Conservation (phyloP, 2,329 filamentous ascomycete species). For the Metarhizium guizhouense region DNA sequence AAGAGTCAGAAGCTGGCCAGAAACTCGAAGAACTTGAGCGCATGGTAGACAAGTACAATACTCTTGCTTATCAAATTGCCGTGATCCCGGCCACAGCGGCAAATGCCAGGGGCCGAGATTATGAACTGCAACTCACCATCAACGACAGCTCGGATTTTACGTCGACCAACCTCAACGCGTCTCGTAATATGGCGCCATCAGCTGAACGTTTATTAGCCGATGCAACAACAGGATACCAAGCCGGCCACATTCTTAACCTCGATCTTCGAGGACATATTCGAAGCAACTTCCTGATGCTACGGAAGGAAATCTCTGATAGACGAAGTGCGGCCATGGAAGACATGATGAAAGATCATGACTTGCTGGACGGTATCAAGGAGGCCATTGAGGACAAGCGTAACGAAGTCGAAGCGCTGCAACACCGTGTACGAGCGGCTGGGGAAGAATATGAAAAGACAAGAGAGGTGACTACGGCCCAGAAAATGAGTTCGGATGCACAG, state of each 20-base stretch:
- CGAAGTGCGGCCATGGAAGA: slow-evolving; percentile 73
- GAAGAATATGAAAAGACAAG: slow-evolving; percentile 93
- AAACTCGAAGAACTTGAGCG: slow-evolving; percentile 91
- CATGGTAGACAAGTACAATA: slow-evolving; percentile 85
- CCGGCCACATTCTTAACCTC: slow-evolving; percentile 77
- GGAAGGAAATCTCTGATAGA: slow-evolving; percentile 88
- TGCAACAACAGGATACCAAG: slow-evolving; percentile 76
- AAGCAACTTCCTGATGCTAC: slow-evolving; percentile 64
- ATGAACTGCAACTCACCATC: slow-evolving; percentile 76
- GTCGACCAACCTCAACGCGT: slow-evolving; percentile 45
- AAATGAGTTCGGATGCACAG: slow-evolving; percentile 80
- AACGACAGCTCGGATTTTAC: slow-evolving; percentile 72
- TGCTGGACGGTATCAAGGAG: slow-evolving; percentile 90
- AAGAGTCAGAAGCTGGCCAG: slow-evolving; percentile 75
- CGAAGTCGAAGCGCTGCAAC: slow-evolving; percentile 86
- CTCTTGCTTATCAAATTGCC: slow-evolving; percentile 84
- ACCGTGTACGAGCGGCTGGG: slow-evolving; percentile 78
- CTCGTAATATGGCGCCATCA: slow-evolving; percentile 26
- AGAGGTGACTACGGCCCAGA: slow-evolving; percentile 77
- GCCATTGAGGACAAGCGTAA: slow-evolving; percentile 91
- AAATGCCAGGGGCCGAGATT: slow-evolving; percentile 78
- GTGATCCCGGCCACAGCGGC: slow-evolving; percentile 76
- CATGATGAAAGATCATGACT: slow-evolving; percentile 90
- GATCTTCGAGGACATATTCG: slow-evolving; percentile 81
- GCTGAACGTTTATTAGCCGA: slow-evolving; percentile 76